phyloP scores from a whole-genome alignment of 139 green algal species.

The Parachlorella kessleri region DNA sequence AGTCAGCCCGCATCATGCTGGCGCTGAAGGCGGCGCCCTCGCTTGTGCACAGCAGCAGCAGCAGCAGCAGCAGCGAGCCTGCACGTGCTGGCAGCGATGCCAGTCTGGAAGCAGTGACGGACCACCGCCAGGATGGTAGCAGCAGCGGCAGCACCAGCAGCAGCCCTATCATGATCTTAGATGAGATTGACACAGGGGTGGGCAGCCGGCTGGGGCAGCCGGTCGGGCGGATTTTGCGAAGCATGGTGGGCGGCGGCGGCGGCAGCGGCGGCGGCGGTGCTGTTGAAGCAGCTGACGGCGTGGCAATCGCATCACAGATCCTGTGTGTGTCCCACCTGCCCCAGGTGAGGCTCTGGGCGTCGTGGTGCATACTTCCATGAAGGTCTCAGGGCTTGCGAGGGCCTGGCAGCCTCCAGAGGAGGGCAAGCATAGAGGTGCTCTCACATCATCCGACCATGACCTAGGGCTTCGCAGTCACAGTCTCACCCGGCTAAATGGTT shows the following conservation, averaged over 20 bases:
- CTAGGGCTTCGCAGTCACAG: no score
- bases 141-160: constrained; percentile 9
- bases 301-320: constrained; percentile 59
- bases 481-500: no score
- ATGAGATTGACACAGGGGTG: constrained; percentile 83
- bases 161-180: constrained; percentile 72
- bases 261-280: no score
- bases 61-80: not conserved
- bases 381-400: no score
- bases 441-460: no score
- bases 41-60: not conserved
- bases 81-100: no score
- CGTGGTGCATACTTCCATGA: no score
- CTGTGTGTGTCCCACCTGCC: constrained; percentile 83
- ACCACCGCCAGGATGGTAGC: no score
- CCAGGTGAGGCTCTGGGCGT: constrained; percentile 55
- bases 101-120: no score
- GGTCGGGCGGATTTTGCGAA: constrained; percentile 66
- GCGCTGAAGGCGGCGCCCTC: constrained; percentile 82
- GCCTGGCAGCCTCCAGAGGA: no score
- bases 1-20: constrained; percentile 81
- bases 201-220: constrained; percentile 65
- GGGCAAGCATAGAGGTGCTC: no score
- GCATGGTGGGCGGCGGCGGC: constrained; percentile 45
- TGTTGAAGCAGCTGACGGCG: no score